Evolutionary conservation across 805 yeast species (phyloP), one percentile per base, ranked within the genome.

Genomic region (Kodamaea restingae): DNA sequence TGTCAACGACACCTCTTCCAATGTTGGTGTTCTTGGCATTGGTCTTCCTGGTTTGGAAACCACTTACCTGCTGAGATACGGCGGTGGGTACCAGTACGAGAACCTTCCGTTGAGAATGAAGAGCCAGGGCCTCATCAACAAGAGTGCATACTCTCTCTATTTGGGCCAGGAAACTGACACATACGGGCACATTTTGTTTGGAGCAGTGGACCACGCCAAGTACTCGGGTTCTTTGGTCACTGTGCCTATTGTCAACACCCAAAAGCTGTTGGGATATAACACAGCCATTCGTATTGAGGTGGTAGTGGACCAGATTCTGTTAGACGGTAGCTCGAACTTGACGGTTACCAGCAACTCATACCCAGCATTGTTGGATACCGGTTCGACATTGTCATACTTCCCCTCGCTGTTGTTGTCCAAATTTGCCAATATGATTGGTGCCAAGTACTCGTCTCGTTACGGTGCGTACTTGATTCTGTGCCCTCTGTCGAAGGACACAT

Each of bases 31-130:
- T 18, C 60, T 85, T 30, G 88, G 90, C 18, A 76, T 85, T 45
- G 91, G 93, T 8, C 67, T 84, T 36, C 62, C 76, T 4, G 84
- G 79, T 10, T 68, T 84, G 39, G 95, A 88, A 58, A 67, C 76
- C 3, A 83, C 91, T 1, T 58, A 53, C 48, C 36, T 51, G 14
- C 32, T 38, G 18, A 11, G 41, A 15, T 5, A 8, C 11, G 45
- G 46, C 2, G 38, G 32, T 15, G 37, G 43, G 27, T 61, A 64
- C 51, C 46, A 44, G 30, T 68, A 68, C 48, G 65, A 63, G 48
- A 68, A 68, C 50, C 54, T 67, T 27, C 73, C 73, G 9, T 29
- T 57, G 20, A 63, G 58, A 39, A 51, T 68, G 46, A 54, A 45
- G 36, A 48, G 39, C 37, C 51, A 54, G 39, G 73, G 73, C 3